Base-by-base conservation (phyloP, 257 asterid species). In the Fraxinus cuspidata region DNA sequence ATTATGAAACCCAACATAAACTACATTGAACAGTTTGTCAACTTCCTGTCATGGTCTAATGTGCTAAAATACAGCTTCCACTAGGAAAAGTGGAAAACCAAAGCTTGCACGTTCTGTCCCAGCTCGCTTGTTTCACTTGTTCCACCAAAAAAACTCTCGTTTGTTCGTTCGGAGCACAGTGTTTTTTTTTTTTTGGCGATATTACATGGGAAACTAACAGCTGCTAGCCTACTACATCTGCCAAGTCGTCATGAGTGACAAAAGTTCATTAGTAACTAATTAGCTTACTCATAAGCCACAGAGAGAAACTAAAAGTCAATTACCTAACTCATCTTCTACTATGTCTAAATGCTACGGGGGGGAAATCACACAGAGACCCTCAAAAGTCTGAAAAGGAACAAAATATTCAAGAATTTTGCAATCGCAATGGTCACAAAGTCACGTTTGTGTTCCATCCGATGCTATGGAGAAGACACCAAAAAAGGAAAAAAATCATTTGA, bases 381-480 rank as follows among this genome's bases (percentile, higher is more conserved):
- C 64, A 6, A 5, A 53, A 53, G 27, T 18, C 64, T 53, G 64
- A n/a, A 9, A 70, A 32, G 53, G 53, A 25, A 25, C 32, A 75
- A 47, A 23, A 40, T 71, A 60, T 29, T 21, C 29, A 60, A 60
- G 5, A 25, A 23, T 60, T 21, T 23, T 21, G 7, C 68, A 8
- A 23, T 60, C 31, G 25, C 13, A 7, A 70, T 25, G n/a, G 51
- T 3, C 23, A 29, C 23, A 9, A 42, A 38, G 42, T 80, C 68
- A 58, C 16, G 4, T 23, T 74, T 31, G 18, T 29, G 3, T 34
- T 68, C 64, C 23, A 4, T 7, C 40, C 21, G 56, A 64, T 21
- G 37, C 73, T 18, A 37, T 6, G 32, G 75, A 79, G 27, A 47
- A 73, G 74, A 64, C 73, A 18, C 47, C 42, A 56, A 27, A 34